phyloP scores from a whole-genome alignment of 2,329 filamentous ascomycete genomes.

The Alternaria triticimaculans region DNA sequence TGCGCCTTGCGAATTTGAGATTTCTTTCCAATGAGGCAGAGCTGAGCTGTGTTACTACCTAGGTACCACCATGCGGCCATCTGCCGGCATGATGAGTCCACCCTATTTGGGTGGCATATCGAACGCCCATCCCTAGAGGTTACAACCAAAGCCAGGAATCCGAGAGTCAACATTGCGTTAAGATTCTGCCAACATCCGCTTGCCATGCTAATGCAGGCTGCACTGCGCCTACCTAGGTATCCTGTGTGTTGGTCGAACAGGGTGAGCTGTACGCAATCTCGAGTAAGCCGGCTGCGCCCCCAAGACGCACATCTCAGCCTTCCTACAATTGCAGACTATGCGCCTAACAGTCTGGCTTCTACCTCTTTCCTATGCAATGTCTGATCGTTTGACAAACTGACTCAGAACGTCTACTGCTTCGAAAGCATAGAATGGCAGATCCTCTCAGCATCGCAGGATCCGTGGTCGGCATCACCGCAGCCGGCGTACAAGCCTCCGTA shows the following conservation, averaged over 20 bases:
- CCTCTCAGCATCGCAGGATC: conserved; percentile 14
- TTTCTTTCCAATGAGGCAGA: not conserved
- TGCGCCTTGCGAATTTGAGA: not conserved
- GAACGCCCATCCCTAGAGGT: too few relatives aligned
- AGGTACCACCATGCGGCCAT: not conserved
- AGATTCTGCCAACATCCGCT: too few relatives aligned
- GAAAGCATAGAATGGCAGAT: conserved; percentile 10
- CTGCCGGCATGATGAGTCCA: not conserved
- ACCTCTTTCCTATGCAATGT: too few relatives aligned
- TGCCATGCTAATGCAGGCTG: too few relatives aligned
- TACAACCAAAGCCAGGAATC: too few relatives aligned
- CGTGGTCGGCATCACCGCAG: conserved; percentile 11
- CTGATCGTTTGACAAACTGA: too few relatives aligned
- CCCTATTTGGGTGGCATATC: too few relatives aligned
- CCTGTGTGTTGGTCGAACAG: too few relatives aligned
- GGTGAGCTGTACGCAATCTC: too few relatives aligned
- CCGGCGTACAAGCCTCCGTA: conserved; percentile 6
- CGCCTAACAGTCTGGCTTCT: not conserved
- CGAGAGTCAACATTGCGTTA: too few relatives aligned
- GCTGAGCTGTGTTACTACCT: not conserved
- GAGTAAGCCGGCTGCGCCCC: not conserved
- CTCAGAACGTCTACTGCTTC: too few relatives aligned
- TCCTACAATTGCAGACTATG: not conserved
- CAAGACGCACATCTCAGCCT: not conserved
- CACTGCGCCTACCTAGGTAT: too few relatives aligned